Evolutionary conservation across 139 green algal genomes (phyloP).

Genomic region (Nannochloris sp.): DNA sequence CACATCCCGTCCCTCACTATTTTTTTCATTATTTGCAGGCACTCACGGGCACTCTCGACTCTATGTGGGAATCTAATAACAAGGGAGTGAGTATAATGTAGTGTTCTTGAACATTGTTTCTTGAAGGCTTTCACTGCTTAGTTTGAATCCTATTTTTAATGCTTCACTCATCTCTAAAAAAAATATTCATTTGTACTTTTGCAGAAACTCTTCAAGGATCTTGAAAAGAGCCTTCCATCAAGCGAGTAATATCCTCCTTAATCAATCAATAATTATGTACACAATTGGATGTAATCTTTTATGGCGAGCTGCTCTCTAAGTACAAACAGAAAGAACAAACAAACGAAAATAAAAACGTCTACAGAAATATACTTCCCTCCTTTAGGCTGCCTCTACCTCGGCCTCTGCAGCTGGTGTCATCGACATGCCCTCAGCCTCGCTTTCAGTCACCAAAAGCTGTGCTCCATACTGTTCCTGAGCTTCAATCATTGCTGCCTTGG

Average conservation of each 20-base stretch:
- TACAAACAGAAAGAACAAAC: too few species aligned
- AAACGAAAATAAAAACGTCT: background rate
- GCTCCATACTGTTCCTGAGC: background rate
- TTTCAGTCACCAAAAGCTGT: background rate
- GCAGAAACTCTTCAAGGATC: slow-evolving; percentile 37
- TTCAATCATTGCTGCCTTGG: slow-evolving; percentile 36
- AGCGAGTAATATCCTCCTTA: background rate
- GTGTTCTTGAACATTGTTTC: too few species aligned
- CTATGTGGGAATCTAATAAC: slow-evolving; percentile 38
- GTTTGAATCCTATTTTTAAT: background rate
- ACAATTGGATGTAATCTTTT: too few species aligned
- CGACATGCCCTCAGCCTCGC: background rate
- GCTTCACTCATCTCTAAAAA: background rate
- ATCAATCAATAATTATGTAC: slow-evolving; percentile 1
- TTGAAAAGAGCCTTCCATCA: background rate
- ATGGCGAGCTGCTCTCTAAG: too few species aligned
- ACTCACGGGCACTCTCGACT: slow-evolving; percentile 12
- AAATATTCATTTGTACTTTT: background rate
- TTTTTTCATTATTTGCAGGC: slow-evolving; percentile 5
- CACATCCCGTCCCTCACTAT: background rate
- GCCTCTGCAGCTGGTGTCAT: background rate
- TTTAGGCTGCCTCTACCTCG: background rate
- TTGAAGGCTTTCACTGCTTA: too few species aligned
- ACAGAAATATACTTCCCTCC: background rate
- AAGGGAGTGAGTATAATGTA: too few species aligned